Percentiles rank a stretch among this genome's conserved stretches.
Conservation (phyloP, 176 grass and related monocot species). For the Olyra latifolia region DNA sequence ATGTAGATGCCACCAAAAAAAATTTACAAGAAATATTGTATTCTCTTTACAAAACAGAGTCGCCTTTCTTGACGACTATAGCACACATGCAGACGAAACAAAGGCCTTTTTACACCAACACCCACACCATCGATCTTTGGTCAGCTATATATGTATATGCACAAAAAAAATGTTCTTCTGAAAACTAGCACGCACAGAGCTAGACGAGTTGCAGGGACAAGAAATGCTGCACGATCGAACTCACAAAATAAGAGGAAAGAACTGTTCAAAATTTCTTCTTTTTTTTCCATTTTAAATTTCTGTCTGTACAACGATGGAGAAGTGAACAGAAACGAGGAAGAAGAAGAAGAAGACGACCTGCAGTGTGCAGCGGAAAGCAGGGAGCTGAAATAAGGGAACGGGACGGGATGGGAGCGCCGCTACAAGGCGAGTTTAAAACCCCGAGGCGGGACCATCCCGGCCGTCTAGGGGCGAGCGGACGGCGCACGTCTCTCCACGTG, state of each 20-base stretch:
- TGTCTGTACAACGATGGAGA: constrained; percentile 12
- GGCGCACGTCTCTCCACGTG: constrained; percentile 42
- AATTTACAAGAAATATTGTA: neutral
- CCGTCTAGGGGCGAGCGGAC: constrained; percentile 44
- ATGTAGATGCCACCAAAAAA: neutral
- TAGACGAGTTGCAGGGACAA: neutral
- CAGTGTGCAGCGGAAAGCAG: neutral
- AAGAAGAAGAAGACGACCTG: neutral
- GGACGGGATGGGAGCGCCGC: neutral
- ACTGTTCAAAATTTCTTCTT: constrained; percentile 18
- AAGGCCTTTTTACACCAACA: too few relatives aligned
- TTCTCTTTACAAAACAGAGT: too few relatives aligned
- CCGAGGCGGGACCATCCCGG: constrained; percentile 34
- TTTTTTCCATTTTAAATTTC: neutral
- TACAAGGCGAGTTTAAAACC: constrained; percentile 28
- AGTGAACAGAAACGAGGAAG: neutral
- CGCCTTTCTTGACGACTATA: too few relatives aligned
- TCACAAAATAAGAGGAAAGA: neutral
- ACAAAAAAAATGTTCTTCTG: constrained; percentile 12
- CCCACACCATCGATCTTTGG: too few relatives aligned
- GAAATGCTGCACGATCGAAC: constrained; percentile 15
- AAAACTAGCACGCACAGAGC: neutral
- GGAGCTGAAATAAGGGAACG: neutral
- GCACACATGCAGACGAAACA: too few relatives aligned
- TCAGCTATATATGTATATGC: too few relatives aligned